These are phyloP conservation scores for Eimeria praecox DNA, from an alignment of 169 alveolate genomes.

Conservation along the genomic window DNA sequence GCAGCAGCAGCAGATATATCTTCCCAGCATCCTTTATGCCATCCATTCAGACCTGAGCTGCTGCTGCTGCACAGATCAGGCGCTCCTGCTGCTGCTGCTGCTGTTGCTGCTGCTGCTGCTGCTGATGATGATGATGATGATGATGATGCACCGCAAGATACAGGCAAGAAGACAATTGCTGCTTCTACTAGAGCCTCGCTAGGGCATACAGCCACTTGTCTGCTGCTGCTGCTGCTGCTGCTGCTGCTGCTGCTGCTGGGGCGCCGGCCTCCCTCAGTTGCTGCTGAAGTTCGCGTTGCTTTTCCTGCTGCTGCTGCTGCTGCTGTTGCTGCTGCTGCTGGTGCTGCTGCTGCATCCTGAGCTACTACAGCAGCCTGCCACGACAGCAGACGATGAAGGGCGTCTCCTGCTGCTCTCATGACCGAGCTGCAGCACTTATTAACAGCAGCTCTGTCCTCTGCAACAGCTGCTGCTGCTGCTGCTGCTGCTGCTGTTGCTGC, in stretches of 20 bases:
- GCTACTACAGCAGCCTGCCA: slow-evolving; percentile 61
- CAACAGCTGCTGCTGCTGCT: slow-evolving; percentile 50
- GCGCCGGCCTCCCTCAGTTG: slow-evolving; percentile 40
- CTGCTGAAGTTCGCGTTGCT: neutral
- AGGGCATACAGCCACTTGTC: neutral
- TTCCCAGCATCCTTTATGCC: slow-evolving; percentile 43
- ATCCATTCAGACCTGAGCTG: slow-evolving; percentile 38
- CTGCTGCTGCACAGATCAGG: neutral
- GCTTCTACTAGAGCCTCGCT: slow-evolving; percentile 46
- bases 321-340: slow-evolving; percentile 29
- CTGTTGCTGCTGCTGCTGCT: neutral
- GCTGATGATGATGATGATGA: neutral
- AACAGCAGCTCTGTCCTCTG: slow-evolving; percentile 41
- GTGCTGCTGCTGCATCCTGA: slow-evolving; percentile 8
- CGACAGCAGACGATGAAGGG: slow-evolving; percentile 29
- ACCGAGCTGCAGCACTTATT: slow-evolving; percentile 35
- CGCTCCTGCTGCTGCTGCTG: slow-evolving; percentile 54
- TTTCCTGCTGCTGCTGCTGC: neutral
- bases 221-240: slow-evolving; percentile 57
- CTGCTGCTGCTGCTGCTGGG: slow-evolving; percentile 47
- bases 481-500: neutral
- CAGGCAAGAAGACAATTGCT: slow-evolving; percentile 42
- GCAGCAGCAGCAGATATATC: neutral
- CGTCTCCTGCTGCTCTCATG: slow-evolving; percentile 19
- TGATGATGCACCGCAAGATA: neutral